Conservation (phyloP, 139 green algal species). For the Micromonas pusilla region DNA sequence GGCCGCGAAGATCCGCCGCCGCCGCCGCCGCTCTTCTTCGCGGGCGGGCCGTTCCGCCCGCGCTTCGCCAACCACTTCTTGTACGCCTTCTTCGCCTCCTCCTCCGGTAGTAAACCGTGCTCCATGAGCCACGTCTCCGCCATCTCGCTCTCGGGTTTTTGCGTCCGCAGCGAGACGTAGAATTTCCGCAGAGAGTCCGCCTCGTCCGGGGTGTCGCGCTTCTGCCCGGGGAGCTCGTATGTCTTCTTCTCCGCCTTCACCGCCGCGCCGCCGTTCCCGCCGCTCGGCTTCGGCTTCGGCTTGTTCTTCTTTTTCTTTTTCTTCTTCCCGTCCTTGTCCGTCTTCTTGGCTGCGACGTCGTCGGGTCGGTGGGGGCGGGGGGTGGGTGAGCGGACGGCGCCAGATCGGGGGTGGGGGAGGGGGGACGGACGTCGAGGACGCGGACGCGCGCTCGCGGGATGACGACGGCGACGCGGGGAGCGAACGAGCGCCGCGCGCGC, state of each 20-base stretch:
- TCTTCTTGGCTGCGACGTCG: neutral
- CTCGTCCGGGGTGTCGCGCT: slow-evolving; percentile 19
- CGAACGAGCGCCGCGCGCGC: too few species aligned
- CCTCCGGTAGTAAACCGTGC: slow-evolving; percentile 7
- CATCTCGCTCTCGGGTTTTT: slow-evolving; percentile 14
- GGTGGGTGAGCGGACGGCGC: too few species aligned
- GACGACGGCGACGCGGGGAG: too few species aligned
- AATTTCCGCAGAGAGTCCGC: slow-evolving; percentile 20
- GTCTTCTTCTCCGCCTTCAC: slow-evolving; percentile 2
- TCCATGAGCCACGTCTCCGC: slow-evolving; percentile 27
- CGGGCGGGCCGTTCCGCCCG: neutral
- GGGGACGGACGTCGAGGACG: too few species aligned
- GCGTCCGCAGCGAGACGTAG: slow-evolving; percentile 2
- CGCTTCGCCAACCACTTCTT: neutral
- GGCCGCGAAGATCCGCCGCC: too few species aligned
- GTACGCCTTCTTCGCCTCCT: slow-evolving; percentile 11
- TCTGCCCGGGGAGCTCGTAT: slow-evolving; percentile 20
- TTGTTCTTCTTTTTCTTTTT: slow-evolving; percentile 1
- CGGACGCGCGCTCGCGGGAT: too few species aligned
- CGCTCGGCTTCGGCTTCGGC: neutral
- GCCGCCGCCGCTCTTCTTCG: neutral
- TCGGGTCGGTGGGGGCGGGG: too few species aligned
- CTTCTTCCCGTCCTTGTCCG: slow-evolving; percentile 4
- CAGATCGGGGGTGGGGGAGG: too few species aligned
- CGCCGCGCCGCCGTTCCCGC: too few species aligned